A percentile compares a stretch with the other conserved stretches of the same genome.
These are phyloP conservation scores for Phytopythium montanum DNA, from an alignment of 352 stramenopile genomes.

Conservation along the genomic window DNA sequence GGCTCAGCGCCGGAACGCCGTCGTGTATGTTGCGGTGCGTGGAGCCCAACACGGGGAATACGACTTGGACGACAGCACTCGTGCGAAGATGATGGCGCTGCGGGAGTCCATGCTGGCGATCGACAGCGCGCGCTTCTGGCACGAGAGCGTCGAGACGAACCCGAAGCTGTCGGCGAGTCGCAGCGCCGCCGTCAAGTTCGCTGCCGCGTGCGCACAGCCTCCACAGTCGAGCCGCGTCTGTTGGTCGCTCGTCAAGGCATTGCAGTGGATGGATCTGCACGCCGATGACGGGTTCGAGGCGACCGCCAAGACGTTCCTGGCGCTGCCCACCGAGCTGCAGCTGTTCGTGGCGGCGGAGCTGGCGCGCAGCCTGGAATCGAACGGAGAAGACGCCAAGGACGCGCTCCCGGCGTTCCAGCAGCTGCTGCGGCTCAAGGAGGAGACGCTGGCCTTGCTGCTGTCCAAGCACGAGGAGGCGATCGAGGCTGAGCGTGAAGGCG, in stretches of 20 bases:
- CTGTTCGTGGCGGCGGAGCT: slow-evolving; percentile 43
- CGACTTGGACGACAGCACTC: slow-evolving; percentile 1
- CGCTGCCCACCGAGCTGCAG: slow-evolving; percentile 35
- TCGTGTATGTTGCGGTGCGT: slow-evolving; percentile 27
- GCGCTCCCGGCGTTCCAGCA: slow-evolving; percentile 36
- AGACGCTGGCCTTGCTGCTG: slow-evolving; percentile 56
- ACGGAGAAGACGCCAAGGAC: slow-evolving; percentile 26
- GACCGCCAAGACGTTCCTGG: slow-evolving; percentile 44
- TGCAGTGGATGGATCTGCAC: slow-evolving; percentile 59
- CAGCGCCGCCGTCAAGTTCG: slow-evolving; percentile 21
- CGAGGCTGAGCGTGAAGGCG: slow-evolving; percentile 16
- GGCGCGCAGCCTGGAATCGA: slow-evolving; percentile 16
- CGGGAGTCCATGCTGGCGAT: slow-evolving; percentile 33
- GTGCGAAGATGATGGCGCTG: slow-evolving; percentile 8
- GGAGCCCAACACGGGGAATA: not conserved
- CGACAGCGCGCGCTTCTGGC: slow-evolving; percentile 54
- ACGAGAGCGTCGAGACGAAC: slow-evolving; percentile 37
- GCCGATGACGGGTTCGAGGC: slow-evolving; percentile 41
- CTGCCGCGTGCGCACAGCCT: slow-evolving; percentile 19
- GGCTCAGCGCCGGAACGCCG: slow-evolving; percentile 30
- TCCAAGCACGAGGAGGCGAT: slow-evolving; percentile 40
- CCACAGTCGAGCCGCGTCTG: slow-evolving; percentile 26
- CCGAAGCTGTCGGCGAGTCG: slow-evolving; percentile 16
- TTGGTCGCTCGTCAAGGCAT: slow-evolving; percentile 39
- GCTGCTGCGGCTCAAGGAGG: slow-evolving; percentile 49